Evolutionary conservation across 345 rosid genomes (phyloP), one percentile per base, ranked within the genome.

Genomic region (Eucalyptus microcorys): DNA sequence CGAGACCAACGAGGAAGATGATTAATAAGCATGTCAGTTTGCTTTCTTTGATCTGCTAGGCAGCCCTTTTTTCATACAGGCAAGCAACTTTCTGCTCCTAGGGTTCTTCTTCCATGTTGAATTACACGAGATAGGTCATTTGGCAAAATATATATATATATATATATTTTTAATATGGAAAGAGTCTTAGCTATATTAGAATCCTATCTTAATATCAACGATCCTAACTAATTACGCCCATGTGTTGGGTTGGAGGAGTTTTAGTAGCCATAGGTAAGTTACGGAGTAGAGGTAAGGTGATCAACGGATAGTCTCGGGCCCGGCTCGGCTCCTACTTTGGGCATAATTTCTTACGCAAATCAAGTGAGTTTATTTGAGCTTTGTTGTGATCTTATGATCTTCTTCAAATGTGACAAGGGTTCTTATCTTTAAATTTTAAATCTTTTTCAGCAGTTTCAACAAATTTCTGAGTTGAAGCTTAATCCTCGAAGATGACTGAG

Each of bases 211-310:
- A 59, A 59, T 27, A 27, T 59, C 14, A 27, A 26, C 32, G 0
- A 59, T 26, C 14, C 3, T 59, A 27, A 59, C 32, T 59, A 59
- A 27, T 24, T 59, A 59, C 5, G 7, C 0, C 27, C 14, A 0
- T 3, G 32, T 0, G 32, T 59, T 59, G 15, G 64, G 64, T 24
- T 0, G 30, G n/a, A 59, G 1, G 14, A 59, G 66, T 27, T 11
- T 27, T 2, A 27, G 2, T 59, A 59, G 66, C 15, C 5, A 59
- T 27, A 3, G 7, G 32, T 27, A 59, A 59, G 15, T 27, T 27
- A 59, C 8, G 0, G 0, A 26, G n/a, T 53, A 53, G 9, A 53
- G 6, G 0, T 53, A 57, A 27, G 8, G 16, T 13, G 15, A 0
- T 5, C 32, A 27, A 13, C 0, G 3, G 32, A 13, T 59, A 6